Conservation (phyloP, 768 basidiomycete species). For the Pleurotus citrinopileatus region DNA sequence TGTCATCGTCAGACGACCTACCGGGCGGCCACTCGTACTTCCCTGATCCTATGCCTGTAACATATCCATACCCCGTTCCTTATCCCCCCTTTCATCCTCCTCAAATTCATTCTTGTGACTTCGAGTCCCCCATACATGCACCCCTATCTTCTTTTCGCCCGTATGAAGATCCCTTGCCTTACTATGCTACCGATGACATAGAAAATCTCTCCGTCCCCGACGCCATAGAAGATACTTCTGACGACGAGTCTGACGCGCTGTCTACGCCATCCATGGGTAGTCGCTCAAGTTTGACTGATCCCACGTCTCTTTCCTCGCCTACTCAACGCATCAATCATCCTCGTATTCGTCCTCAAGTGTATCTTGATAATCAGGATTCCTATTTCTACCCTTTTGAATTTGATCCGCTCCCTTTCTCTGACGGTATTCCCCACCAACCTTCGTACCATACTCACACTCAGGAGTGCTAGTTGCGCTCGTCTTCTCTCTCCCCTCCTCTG, state of each 20-base stretch:
- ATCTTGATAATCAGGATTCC: conserved; percentile 57
- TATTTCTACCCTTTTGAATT: conserved; percentile 66
- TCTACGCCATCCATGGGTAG: conserved; percentile 59
- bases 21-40: conserved; percentile 32
- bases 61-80: conserved; percentile 58
- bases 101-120: conserved; percentile 48
- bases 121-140: conserved; percentile 40
- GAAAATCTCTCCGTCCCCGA: conserved; percentile 74
- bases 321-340: conserved; percentile 48
- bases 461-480: conserved; percentile 55
- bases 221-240: conserved; percentile 80
- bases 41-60: conserved; percentile 42
- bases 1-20: conserved; percentile 78
- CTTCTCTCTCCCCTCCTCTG: conserved; percentile 25
- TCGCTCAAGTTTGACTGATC: conserved; percentile 52
- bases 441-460: conserved; percentile 52
- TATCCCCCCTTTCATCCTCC: conserved; percentile 64
- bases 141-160: conserved; percentile 43
- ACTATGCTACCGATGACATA: conserved; percentile 57
- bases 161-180: conserved; percentile 60
- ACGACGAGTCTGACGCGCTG: conserved; percentile 77
- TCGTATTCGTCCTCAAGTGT: conserved; percentile 55
- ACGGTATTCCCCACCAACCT: conserved; percentile 41
- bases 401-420: conserved; percentile 70
- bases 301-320: conserved; percentile 48